Base-by-base conservation (phyloP, 2,329 filamentous ascomycete genomes). In the Colletotrichum sp. region DNA sequence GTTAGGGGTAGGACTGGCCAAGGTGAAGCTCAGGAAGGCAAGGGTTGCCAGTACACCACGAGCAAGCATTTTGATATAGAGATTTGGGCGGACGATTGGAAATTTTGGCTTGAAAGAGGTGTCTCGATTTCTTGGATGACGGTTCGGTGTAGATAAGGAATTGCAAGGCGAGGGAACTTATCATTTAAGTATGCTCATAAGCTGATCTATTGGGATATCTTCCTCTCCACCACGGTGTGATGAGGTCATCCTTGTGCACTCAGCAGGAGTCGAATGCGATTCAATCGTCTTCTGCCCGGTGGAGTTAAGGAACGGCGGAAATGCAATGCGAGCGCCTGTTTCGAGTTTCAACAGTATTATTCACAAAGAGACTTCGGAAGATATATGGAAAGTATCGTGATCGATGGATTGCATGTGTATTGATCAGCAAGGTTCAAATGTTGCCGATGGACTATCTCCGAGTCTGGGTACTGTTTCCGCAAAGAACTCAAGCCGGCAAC, bases 131-230 rank as follows among this genome's bases (percentile, higher is more conserved):
- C 24, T 61, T 1, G 5, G 58, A 61, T 34, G 28, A 34, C 18
- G 10, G 8, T 21, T 1, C 16, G 0, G 1, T 34, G 10, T 21
- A 18, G 8, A 8, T n/a, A n/a, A n/a, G n/a, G n/a, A n/a, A n/a
- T n/a, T 1, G 16, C 18, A 34, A 18, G 15, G 7, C 2, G 58
- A 21, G 58, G n/a, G 58, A 63, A 36, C 5, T 34, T n/a, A 5
- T 36, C 30, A 9, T 36, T 63, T 63, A 63, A 63, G 58, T 63
- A 63, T 3, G 8, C n/a, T 63, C 3, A 9, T n/a, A 15, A 5
- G 30, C 18, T 36, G n/a, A 1, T 6, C 1, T 3, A 16, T 21
- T n/a, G 15, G 58, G 5, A 63, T 21, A 7, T n/a, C 8, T 2
- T 34, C 18, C 26, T n/a, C n/a, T 5, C 8, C 3, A 4, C 30